A percentile compares a stretch with the other conserved stretches of the same genome.
These are phyloP conservation scores for Veloboletus limbatus DNA, from an alignment of 1,284 basidiomycete genomes.

Conservation along the genomic window DNA sequence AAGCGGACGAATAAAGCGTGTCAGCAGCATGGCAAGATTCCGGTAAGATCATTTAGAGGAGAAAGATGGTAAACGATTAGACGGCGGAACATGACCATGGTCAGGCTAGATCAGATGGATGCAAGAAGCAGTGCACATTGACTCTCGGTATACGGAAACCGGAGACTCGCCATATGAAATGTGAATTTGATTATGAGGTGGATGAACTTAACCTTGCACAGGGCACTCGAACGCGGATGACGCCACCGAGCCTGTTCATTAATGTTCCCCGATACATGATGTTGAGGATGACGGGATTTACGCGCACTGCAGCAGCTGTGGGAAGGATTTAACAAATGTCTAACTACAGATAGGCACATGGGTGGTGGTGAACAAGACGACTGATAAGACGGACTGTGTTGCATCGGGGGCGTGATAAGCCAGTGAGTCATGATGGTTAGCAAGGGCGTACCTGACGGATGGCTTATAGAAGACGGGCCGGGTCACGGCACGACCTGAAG, in stretches of 20 bases:
- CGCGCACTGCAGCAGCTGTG: constrained; percentile 18
- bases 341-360: constrained; percentile 29
- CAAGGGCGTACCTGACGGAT: constrained; percentile 27
- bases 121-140: constrained; percentile 31
- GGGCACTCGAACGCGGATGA: constrained; percentile 31
- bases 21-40: constrained; percentile 57
- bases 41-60: constrained; percentile 50
- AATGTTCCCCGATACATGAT: constrained; percentile 35
- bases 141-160: constrained; percentile 32
- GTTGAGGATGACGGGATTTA: constrained; percentile 29
- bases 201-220: constrained; percentile 38
- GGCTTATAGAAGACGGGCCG: constrained; percentile 21
- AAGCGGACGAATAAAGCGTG: constrained; percentile 48
- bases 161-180: constrained; percentile 38
- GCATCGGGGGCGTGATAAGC: constrained; percentile 21
- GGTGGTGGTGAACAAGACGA: constrained; percentile 6
- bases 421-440: constrained; percentile 15
- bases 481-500: constrained; percentile 82
- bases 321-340: constrained; percentile 19
- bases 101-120: constrained; percentile 25
- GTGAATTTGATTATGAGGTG: constrained; percentile 36
- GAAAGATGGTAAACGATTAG: constrained; percentile 46
- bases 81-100: constrained; percentile 25
- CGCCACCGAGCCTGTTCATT: constrained; percentile 34
- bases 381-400: constrained; percentile 26